Evolutionary conservation across 306 rosid genomes (phyloP).

Genomic region (Carpinus viminea): DNA sequence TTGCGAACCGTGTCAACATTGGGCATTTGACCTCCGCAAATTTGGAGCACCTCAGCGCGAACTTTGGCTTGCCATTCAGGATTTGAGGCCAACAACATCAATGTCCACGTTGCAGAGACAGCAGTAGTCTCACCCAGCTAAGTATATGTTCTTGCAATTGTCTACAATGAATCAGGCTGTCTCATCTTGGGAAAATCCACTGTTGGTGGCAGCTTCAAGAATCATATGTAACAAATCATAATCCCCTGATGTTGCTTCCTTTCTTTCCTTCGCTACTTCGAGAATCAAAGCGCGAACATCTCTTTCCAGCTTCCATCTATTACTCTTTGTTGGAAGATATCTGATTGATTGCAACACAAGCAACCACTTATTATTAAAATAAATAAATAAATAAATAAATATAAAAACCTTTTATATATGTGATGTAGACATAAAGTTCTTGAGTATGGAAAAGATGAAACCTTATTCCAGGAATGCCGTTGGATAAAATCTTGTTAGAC

Average conservation of each 20-base stretch:
- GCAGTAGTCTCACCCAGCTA: conserved; percentile 52
- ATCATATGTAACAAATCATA: conserved; percentile 37
- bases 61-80: conserved; percentile 49
- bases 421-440: no score
- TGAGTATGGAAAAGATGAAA: not conserved
- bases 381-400: no score
- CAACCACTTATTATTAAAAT: not conserved
- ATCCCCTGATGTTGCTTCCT: conserved; percentile 4
- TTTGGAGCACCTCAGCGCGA: conserved; percentile 33
- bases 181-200: conserved; percentile 12
- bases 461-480: conserved; percentile 27
- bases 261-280: conserved; percentile 29
- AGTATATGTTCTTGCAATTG: conserved; percentile 7
- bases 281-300: conserved; percentile 41
- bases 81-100: conserved; percentile 47
- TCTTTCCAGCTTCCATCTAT: conserved; percentile 46
- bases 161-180: conserved; percentile 27
- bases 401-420: no score
- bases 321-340: conserved; percentile 50
- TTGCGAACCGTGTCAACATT: conserved; percentile 36
- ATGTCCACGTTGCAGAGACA: conserved; percentile 40
- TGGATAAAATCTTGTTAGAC: conserved; percentile 5
- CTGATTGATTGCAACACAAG: conserved; percentile 9
- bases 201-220: conserved; percentile 29
- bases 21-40: conserved; percentile 29